phyloP scores from a whole-genome alignment of 73 alveolate genomes.

The Breviolum minutum region DNA sequence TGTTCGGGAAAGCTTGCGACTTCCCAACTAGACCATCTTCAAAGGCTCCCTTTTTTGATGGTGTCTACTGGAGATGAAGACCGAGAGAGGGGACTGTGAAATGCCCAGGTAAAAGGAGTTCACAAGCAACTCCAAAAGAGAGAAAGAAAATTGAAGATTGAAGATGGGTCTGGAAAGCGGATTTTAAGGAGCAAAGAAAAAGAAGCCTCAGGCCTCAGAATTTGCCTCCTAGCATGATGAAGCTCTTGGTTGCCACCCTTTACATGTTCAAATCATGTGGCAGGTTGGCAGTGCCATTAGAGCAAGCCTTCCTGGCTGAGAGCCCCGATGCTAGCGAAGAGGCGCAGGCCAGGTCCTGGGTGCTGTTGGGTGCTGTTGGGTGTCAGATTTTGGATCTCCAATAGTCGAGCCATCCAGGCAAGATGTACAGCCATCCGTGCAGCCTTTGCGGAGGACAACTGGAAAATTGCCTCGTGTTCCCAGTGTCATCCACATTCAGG shows the following conservation, averaged over 20 bases:
- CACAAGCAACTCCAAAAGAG: conserved; percentile 8
- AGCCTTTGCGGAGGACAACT: conserved; percentile 32
- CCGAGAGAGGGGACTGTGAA: no score
- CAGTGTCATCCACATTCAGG: no score
- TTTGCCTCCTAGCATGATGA: not conserved
- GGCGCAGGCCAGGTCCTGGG: conserved; percentile 18
- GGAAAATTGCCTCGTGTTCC: not conserved
- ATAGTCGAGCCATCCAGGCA: not conserved
- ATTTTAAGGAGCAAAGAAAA: not conserved
- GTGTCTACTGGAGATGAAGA: no score
- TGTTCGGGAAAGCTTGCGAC: no score
- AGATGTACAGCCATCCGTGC: conserved; percentile 74
- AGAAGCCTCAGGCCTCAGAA: not conserved
- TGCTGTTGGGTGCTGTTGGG: not conserved
- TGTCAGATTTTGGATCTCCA: not conserved
- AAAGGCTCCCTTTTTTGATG: no score
- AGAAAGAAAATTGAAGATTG: no score
- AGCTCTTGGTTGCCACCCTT: not conserved
- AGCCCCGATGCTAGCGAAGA: conserved; percentile 70
- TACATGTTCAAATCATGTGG: not conserved
- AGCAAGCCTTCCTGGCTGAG: conserved; percentile 61
- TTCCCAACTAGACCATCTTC: no score
- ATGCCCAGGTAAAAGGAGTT: not conserved
- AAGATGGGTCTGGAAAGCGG: no score
- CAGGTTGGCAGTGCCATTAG: conserved; percentile 59